Evolutionary conservation across 805 yeast species (phyloP).

Genomic region (Phaffomyces thermotolerans): DNA sequence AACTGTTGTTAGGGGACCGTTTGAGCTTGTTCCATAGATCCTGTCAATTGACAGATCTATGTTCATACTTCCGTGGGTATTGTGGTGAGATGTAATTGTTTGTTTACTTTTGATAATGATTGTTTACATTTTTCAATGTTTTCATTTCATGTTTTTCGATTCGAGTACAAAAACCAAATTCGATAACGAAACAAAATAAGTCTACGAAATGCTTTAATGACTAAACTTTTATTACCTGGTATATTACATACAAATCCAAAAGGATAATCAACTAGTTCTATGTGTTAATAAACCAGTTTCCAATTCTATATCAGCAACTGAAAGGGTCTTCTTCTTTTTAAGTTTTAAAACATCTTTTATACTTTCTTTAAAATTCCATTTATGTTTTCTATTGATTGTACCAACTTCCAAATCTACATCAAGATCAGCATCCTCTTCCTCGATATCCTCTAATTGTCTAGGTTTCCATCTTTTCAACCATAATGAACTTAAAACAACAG

Average conservation of each 20-base stretch:
- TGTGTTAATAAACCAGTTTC: slow-evolving; percentile 13
- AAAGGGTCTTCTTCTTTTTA: slow-evolving; percentile 5
- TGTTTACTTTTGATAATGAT: background rate
- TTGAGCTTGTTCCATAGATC: slow-evolving; percentile 44
- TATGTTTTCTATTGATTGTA: background rate
- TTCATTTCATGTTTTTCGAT: no score
- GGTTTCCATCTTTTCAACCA: slow-evolving; percentile 60
- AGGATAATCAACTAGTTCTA: no score
- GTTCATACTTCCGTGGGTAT: background rate
- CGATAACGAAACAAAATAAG: no score
- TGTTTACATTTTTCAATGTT: background rate
- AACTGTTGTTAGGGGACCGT: slow-evolving; percentile 32
- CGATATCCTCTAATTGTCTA: slow-evolving; percentile 8
- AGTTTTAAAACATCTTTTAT: slow-evolving; percentile 9
- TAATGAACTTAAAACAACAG: slow-evolving; percentile 79
- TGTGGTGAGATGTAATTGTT: background rate
- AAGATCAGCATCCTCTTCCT: background rate
- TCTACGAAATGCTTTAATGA: no score
- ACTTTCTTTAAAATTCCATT: slow-evolving; percentile 13
- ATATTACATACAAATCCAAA: no score
- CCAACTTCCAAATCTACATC: slow-evolving; percentile 17
- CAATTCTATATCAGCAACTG: slow-evolving; percentile 14
- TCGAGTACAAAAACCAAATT: background rate
- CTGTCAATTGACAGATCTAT: slow-evolving; percentile 17
- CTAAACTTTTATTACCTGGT: background rate